A percentile compares a stretch with the other conserved stretches of the same genome.
Conservation (phyloP, 2,329 filamentous ascomycete species). For the Colletotrichum sp. region DNA sequence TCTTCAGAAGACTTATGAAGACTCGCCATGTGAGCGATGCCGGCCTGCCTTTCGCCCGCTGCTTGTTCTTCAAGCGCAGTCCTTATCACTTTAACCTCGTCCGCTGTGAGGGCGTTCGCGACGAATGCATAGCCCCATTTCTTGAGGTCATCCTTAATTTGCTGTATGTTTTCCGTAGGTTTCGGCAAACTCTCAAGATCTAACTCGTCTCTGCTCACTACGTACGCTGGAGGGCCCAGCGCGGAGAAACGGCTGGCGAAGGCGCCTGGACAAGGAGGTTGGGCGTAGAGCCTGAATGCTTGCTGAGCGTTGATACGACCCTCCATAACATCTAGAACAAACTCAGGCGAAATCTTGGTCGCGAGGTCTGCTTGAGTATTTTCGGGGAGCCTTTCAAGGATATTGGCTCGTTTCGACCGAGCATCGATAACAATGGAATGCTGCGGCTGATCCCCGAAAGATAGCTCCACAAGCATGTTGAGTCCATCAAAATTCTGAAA, state of each 20-base stretch:
- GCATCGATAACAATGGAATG: background rate
- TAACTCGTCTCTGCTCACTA: background rate
- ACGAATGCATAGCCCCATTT: slow-evolving; percentile 1
- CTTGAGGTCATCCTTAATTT: background rate
- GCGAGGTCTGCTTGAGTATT: background rate
- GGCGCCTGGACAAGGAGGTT: background rate
- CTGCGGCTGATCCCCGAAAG: background rate
- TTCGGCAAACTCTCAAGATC: background rate
- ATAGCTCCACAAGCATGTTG: background rate
- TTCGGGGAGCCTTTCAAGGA: background rate
- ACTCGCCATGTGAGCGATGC: background rate
- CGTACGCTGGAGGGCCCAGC: background rate
- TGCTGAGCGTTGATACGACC: background rate
- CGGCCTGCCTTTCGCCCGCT: background rate
- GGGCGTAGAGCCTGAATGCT: background rate
- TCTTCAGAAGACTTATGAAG: background rate
- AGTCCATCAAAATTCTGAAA: background rate
- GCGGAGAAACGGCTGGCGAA: background rate
- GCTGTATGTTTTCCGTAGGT: background rate
- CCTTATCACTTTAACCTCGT: background rate
- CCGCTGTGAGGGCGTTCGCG: background rate
- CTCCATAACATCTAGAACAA: background rate
- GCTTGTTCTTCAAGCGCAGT: background rate
- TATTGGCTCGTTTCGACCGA: background rate
- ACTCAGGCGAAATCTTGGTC: background rate